Evolutionary conservation across 768 basidiomycete species (phyloP).

Genomic region (Macrolepiota fuliginosa): DNA sequence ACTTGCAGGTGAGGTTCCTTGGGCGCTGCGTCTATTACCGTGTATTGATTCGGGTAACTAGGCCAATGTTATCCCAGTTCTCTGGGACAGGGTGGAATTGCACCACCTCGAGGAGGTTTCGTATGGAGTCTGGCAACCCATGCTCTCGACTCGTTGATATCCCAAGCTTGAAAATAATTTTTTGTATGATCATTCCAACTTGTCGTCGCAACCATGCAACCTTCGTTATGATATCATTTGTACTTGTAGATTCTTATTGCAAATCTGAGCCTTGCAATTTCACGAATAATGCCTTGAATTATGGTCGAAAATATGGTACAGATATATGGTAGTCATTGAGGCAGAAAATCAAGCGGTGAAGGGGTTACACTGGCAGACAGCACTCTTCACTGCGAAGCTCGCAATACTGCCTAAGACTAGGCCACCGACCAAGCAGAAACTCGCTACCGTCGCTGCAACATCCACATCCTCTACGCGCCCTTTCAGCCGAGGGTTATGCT

Average conservation of each 20-base stretch:
- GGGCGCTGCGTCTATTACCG: conserved; percentile 2
- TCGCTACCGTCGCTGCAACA: conserved; percentile 77
- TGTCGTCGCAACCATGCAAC: background rate
- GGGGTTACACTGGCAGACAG: conserved; percentile 74
- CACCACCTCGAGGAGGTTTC: conserved; percentile 70
- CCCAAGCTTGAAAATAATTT: background rate
- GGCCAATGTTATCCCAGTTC: conserved; percentile 69
- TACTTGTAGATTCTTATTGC: background rate
- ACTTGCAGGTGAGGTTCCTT: conserved; percentile 52
- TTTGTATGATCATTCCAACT: too few relatives aligned
- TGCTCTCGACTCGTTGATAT: conserved; percentile 45
- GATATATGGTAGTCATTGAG: background rate
- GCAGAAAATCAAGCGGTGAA: conserved; percentile 35
- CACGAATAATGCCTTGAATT: background rate
- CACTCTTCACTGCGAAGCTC: conserved; percentile 77
- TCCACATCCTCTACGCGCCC: conserved; percentile 78
- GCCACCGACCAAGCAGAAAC: conserved; percentile 77
- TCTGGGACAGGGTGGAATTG: conserved; percentile 66
- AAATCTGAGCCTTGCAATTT: background rate
- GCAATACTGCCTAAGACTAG: conserved; percentile 71
- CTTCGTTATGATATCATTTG: background rate
- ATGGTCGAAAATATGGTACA: background rate
- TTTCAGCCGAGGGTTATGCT: conserved; percentile 72
- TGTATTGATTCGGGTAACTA: conserved; percentile 22
- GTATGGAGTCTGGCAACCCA: conserved; percentile 73